Evolutionary conservation across 2,329 filamentous ascomycete species (phyloP).

Genomic region (Penicillium hesseltinei): DNA sequence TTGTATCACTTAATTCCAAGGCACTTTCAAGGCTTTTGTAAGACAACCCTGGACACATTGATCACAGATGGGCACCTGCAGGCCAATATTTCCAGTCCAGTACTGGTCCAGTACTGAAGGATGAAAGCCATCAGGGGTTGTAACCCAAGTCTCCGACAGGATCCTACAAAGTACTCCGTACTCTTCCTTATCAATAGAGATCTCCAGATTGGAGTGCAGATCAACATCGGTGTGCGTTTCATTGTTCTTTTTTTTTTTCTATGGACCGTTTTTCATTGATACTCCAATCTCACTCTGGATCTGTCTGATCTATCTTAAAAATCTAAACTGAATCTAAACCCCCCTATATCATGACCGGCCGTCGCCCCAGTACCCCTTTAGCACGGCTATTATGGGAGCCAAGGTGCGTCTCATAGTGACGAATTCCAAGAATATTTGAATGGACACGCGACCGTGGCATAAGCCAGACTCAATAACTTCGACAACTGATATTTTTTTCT

Average conservation of each 20-base stretch:
- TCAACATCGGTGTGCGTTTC: conserved; percentile 3
- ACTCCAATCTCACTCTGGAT: too few species aligned
- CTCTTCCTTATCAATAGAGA: neutral
- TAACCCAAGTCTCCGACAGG: neutral
- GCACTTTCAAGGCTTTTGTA: neutral
- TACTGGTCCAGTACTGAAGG: neutral
- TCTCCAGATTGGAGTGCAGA: neutral
- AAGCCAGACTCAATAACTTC: neutral
- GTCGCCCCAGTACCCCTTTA: conserved; percentile 22
- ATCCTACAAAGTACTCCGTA: neutral
- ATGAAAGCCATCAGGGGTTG: neutral
- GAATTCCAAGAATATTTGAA: neutral
- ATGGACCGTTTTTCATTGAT: neutral
- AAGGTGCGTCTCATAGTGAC: conserved; percentile 24
- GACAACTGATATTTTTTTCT: neutral
- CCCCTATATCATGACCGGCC: conserved; percentile 11
- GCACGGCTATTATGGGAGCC: conserved; percentile 35
- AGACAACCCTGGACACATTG: neutral
- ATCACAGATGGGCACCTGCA: conserved; percentile 8
- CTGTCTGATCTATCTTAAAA: neutral
- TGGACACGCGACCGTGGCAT: conserved; percentile 2
- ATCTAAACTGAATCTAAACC: neutral
- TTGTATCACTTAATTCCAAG: conserved; percentile 3
- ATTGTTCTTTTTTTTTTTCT: neutral
- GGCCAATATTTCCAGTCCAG: neutral